phyloP scores from a whole-genome alignment of 176 grass and related monocot species.

The Microstegium vimineum region DNA sequence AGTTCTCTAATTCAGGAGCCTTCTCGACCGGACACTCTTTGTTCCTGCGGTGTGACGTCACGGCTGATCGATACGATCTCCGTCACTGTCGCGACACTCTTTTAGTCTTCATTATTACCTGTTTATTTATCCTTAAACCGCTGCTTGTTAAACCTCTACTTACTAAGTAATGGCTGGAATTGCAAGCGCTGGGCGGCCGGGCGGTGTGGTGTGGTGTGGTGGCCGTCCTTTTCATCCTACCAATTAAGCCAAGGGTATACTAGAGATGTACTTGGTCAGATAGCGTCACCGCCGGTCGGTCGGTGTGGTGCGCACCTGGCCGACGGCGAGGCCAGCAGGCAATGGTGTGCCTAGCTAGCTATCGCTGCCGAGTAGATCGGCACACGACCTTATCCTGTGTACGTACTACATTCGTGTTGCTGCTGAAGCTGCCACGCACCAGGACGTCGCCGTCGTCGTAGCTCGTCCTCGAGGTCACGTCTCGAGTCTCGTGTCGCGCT shows the following conservation, averaged over 20 bases:
- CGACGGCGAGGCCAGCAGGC: neutral
- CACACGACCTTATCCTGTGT: neutral
- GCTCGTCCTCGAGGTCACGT: too few species aligned
- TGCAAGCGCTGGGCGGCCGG: neutral
- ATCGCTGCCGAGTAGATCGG: conserved; percentile 17
- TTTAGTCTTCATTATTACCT: neutral
- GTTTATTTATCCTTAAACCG: neutral
- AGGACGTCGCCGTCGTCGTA: neutral
- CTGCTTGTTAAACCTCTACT: neutral
- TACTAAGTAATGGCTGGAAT: neutral
- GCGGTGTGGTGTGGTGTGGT: too few species aligned
- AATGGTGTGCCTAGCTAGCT: neutral
- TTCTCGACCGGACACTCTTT: neutral
- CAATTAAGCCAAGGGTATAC: neutral
- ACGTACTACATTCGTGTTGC: neutral
- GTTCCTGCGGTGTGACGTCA: conserved; percentile 39
- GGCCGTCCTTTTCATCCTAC: neutral
- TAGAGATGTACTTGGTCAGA: neutral
- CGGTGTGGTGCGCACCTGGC: neutral
- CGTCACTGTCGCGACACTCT: conserved; percentile 30
- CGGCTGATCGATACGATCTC: conserved; percentile 31
- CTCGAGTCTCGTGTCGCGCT: neutral
- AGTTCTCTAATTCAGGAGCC: neutral
- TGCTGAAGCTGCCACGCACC: neutral
- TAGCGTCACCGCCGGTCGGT: neutral